These are phyloP conservation scores for Tulasnella sp. DNA, from an alignment of 768 basidiomycete genomes.

Conservation along the genomic window DNA sequence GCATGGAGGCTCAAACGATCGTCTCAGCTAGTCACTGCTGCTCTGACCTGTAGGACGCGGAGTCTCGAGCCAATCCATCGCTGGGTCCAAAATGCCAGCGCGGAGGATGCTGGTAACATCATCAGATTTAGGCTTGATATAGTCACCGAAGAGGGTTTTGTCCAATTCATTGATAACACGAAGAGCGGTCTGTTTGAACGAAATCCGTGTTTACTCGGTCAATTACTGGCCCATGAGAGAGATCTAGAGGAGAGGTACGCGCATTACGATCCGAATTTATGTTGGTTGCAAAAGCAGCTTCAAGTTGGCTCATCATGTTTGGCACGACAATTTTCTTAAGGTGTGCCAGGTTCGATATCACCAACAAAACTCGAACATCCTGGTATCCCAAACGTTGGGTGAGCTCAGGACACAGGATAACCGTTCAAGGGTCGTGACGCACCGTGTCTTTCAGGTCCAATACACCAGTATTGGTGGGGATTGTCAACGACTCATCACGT, in stretches of 20 bases:
- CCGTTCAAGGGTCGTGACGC: not conserved
- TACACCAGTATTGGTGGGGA: not conserved
- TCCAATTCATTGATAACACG: constrained; percentile 72
- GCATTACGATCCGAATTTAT: not conserved
- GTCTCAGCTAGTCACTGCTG: not conserved
- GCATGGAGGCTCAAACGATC: not conserved
- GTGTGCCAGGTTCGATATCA: constrained; percentile 80
- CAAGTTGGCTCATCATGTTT: constrained; percentile 70
- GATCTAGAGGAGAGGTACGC: constrained; percentile 32
- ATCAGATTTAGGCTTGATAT: constrained; percentile 73
- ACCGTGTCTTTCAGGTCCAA: constrained; percentile 11
- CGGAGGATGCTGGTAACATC: constrained; percentile 58
- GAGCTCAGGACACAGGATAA: not conserved
- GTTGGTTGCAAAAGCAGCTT: constrained; percentile 57
- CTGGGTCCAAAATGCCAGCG: constrained; percentile 65
- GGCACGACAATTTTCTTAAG: constrained; percentile 66
- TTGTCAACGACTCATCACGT: constrained; percentile 20
- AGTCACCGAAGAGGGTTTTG: constrained; percentile 81
- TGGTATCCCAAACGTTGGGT: constrained; percentile 29
- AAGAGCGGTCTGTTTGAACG: not conserved
- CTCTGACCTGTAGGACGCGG: constrained; percentile 78
- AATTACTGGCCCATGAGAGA: not conserved
- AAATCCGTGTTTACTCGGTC: not conserved
- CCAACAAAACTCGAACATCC: constrained; percentile 81
- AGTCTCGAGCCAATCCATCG: constrained; percentile 92